Percentiles rank a stretch among this genome's conserved stretches.
Evolutionary conservation across 495 filamentous ascomycete genomes (phyloP).

Genomic region (Aspergillus carlsbadensis): DNA sequence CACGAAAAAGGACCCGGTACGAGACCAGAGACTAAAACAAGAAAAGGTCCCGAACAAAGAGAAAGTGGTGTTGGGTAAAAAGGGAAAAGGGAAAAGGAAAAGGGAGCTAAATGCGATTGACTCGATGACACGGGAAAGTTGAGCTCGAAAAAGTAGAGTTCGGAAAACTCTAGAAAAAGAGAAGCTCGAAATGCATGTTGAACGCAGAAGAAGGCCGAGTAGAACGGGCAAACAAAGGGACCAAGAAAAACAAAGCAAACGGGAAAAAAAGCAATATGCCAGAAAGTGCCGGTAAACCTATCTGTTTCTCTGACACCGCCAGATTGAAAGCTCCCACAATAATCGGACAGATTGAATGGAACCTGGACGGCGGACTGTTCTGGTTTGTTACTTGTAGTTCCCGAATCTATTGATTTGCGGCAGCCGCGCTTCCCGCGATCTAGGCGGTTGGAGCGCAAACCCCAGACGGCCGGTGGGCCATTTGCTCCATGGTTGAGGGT

Average conservation of each 20-base stretch:
- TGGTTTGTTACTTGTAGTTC: not conserved
- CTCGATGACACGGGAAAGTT: slow-evolving; percentile 12
- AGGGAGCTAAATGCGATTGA: slow-evolving; percentile 1
- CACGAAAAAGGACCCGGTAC: slow-evolving; percentile 9
- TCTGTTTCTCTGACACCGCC: slow-evolving; percentile 19
- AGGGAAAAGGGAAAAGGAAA: slow-evolving; percentile 10
- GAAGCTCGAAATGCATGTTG: not conserved
- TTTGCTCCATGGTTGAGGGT: not conserved
- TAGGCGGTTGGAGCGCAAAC: slow-evolving; percentile 42
- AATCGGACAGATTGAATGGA: slow-evolving; percentile 1
- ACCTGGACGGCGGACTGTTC: not conserved
- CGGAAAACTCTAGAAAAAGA: slow-evolving; percentile 4
- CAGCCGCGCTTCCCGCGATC: slow-evolving; percentile 47
- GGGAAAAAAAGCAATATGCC: slow-evolving; percentile 8
- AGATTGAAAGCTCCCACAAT: slow-evolving; percentile 2
- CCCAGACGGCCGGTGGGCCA: slow-evolving; percentile 25
- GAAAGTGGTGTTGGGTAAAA: slow-evolving; percentile 6
- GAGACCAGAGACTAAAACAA: not conserved
- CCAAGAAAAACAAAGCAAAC: slow-evolving; percentile 4
- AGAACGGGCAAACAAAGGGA: slow-evolving; percentile 6
- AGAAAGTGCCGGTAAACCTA: not conserved
- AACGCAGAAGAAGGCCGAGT: slow-evolving; percentile 4
- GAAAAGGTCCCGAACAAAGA: slow-evolving; percentile 2
- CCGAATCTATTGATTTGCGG: slow-evolving; percentile 26
- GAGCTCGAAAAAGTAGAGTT: slow-evolving; percentile 5